Evolutionary conservation across 495 filamentous ascomycete species (phyloP).

Genomic region (Penicillium samsonianum): DNA sequence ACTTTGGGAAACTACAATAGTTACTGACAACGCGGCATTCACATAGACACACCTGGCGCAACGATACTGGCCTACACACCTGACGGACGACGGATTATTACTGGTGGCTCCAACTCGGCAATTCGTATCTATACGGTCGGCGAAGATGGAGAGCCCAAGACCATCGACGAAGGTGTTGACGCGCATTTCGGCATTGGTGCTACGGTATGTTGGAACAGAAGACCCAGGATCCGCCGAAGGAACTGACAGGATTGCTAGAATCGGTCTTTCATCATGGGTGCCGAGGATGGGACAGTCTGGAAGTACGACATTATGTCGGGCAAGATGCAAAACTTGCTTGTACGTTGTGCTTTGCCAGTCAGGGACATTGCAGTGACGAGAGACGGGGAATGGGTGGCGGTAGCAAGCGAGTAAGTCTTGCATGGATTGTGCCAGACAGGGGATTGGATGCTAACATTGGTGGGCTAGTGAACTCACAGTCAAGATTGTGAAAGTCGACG

Average conservation of each 20-base stretch:
- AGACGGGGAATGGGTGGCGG: constrained; percentile 84
- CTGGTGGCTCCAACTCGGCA: constrained; percentile 85
- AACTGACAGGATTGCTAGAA: constrained; percentile 47
- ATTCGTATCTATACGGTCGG: constrained; percentile 89
- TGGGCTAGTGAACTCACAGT: constrained; percentile 72
- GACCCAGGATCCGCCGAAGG: neutral
- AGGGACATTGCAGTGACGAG: constrained; percentile 82
- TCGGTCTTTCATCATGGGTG: constrained; percentile 80
- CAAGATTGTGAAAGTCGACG: constrained; percentile 78
- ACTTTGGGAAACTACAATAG: neutral
- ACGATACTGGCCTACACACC: constrained; percentile 70
- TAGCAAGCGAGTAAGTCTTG: constrained; percentile 80
- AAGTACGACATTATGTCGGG: constrained; percentile 79
- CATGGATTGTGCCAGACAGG: neutral
- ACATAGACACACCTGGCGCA: constrained; percentile 64
- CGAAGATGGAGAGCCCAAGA: constrained; percentile 85
- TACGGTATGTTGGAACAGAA: constrained; percentile 51
- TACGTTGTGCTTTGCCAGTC: constrained; percentile 78
- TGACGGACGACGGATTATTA: constrained; percentile 70
- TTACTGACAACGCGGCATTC: constrained; percentile 18
- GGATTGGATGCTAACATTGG: constrained; percentile 16
- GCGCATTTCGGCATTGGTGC: constrained; percentile 76
- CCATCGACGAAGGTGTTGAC: constrained; percentile 84
- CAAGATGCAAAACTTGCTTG: constrained; percentile 73
- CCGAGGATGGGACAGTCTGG: constrained; percentile 91